Evolutionary conservation across 2,329 filamentous ascomycete genomes (phyloP), one percentile per base, ranked within the genome.

Genomic region (Cercospora sp.): DNA sequence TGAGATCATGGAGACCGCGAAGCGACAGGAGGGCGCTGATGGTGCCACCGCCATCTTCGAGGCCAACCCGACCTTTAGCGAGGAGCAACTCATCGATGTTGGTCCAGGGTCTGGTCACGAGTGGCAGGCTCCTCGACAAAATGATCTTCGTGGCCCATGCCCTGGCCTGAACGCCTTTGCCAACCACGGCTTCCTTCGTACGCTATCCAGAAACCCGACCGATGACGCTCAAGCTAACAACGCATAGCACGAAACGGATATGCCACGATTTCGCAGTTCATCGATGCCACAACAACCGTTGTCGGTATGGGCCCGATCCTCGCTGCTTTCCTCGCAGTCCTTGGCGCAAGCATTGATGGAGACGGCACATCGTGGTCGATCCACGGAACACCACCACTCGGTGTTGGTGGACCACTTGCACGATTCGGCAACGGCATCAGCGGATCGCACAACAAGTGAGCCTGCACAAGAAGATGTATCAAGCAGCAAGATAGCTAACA

Each of bases 291-390:
- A 1, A 69, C 28, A 8, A 59, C 63, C 16, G 76, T 77, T 18
- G 77, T 79, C 53, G 77, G 77, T n/a, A 80, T 79, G 77, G 76
- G 76, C 26, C 42, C 67, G 7, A 71, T 76, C 16, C 71, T 79
- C 18, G 72, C 74, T 10, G 65, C 71, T n/a, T 72, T 72, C 59
- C 61, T 72, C 13, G 66, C 69, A 31, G 58, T 69, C 33, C 65
- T 71, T 5, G 70, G 70, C 48, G 70, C 64, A 7, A 48, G 61
- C 10, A 68, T 72, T 33, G 68, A 71, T 33, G 70, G 70, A 6
- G 69, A 71, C 28, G 58, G 64, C 10, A 66, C 40, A 10, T 31
- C 69, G 4, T 71, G 70, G 71, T 72, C 71, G 2, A 68, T 71
- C n/a, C 69, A 68, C n/a, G 71, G 71, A 20, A 67, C 69, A 13